phyloP scores from a whole-genome alignment of 345 rosid species.

The Dipteronia dyeriana region DNA sequence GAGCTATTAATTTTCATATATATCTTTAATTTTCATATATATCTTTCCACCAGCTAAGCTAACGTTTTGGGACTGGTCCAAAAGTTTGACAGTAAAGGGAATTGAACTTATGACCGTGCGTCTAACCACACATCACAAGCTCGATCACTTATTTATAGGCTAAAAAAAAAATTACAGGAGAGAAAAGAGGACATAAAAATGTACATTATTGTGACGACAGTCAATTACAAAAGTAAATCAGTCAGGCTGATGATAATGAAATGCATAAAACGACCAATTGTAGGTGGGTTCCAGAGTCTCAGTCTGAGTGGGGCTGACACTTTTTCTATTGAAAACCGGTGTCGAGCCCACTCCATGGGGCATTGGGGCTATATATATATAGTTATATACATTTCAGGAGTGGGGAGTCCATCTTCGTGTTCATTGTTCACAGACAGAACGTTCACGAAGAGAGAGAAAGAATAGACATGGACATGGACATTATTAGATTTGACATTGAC shows the following conservation, averaged over 20 bases:
- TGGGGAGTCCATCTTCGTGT: background rate
- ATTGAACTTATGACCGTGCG: rapidly evolving
- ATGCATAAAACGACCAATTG: background rate
- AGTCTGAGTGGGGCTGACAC: background rate
- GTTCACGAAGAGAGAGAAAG: background rate
- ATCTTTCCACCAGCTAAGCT: no score
- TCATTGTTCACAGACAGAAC: background rate
- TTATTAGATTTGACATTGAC: background rate
- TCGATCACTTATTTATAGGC: no score
- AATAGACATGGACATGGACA: constrained; percentile 10
- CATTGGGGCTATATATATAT: no score
- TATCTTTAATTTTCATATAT: rapidly evolving
- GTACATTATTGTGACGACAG: background rate
- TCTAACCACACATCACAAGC: no score
- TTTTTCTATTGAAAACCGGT: background rate
- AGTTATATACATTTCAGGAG: background rate
- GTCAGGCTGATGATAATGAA: constrained; percentile 2
- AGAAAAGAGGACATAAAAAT: background rate
- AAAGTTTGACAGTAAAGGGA: no score
- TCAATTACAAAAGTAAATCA: background rate
- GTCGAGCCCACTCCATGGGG: constrained; percentile 14
- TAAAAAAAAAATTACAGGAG: background rate
- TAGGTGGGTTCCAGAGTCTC: constrained; percentile 17
- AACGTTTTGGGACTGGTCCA: no score
- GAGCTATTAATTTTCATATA: no score